These are phyloP conservation scores for Ascochyta koolunga DNA, from an alignment of 2,329 filamentous ascomycete species.

Conservation along the genomic window DNA sequence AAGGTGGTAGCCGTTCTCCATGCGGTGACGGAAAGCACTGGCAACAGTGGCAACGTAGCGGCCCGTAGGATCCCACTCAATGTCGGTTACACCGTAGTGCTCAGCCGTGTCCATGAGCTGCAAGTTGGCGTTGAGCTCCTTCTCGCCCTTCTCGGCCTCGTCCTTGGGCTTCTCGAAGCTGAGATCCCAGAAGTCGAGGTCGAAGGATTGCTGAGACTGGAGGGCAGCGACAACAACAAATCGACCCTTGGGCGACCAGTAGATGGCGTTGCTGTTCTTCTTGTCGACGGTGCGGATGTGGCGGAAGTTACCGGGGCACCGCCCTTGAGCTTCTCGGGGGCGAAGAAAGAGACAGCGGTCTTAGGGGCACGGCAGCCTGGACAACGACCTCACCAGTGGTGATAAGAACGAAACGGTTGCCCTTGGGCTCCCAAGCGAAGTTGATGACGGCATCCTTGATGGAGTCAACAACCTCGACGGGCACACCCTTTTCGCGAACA, in stretches of 20 bases:
- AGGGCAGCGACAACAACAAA: slow-evolving; percentile 96
- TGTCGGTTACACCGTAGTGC: slow-evolving; percentile 96
- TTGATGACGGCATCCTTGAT: slow-evolving; percentile 99
- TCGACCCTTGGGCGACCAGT: slow-evolving; percentile 95
- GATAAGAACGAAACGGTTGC: slow-evolving; percentile 95
- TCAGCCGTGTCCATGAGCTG: slow-evolving; percentile 93
- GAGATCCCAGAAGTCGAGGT: slow-evolving; percentile 96
- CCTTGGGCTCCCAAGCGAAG: slow-evolving; percentile 99
- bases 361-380: slow-evolving; percentile 84
- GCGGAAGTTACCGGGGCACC: slow-evolving; percentile 89
- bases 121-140: slow-evolving; percentile 92
- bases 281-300: slow-evolving; percentile 94
- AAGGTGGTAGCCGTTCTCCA: slow-evolving; percentile 99
- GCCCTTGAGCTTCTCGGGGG: slow-evolving; percentile 91
- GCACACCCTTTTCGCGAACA: slow-evolving; percentile 94
- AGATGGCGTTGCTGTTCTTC: slow-evolving; percentile 99
- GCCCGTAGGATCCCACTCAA: slow-evolving; percentile 97
- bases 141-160: slow-evolving; percentile 90
- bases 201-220: slow-evolving; percentile 88
- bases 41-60: slow-evolving; percentile 93
- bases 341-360: slow-evolving; percentile 95
- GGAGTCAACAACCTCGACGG: slow-evolving; percentile 95
- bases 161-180: slow-evolving; percentile 81
- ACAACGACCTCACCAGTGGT: slow-evolving; percentile 84
- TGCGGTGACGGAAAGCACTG: slow-evolving; percentile 93